Base-by-base conservation (phyloP, 2,329 filamentous ascomycete genomes). In the Aureobasidium uvarum region DNA sequence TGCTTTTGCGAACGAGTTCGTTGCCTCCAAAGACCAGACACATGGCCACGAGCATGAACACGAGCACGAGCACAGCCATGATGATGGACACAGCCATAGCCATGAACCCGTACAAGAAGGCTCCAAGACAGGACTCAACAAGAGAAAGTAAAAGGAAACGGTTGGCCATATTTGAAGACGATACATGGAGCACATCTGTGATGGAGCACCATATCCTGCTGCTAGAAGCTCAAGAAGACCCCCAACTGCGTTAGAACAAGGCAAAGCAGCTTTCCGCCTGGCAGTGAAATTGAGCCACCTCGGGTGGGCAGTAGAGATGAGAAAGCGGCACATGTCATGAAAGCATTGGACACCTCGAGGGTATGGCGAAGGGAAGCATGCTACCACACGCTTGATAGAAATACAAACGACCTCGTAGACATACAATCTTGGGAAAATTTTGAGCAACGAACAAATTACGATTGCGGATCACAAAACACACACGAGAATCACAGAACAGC, bases 1-100 rank as follows among this genome's bases (percentile, higher is more conserved):
- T 46, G 82, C 84, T 65, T 84, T 88, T 71, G 87, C 90, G 67
- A 90, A 96, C 74, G 92, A 98, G 76, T 82, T 82, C 66, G 77
- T 81, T 41, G 67, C 67, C 45, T 39, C 33, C 63, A 71, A 63
- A 52, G 66, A 70, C 20, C 70, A 72, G 31, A 58, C 63, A 39
- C 64, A 70, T 20, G 67, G 68, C 10, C 69, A 72, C 48, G 69
- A 69, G n/a, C 71, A 72, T 46, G 69, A 70, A 14, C 69, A 72
- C 46, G 69, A 69, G 1, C 69, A 71, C 46, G 66, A 67, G 18
- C 70, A 74, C 51, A 68, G 51, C 36, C 36, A 62, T 43, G 54
- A 66, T 18, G 43, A 52, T 11, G 59, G 38, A 28, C 59, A 63
- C 25, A 48, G 43, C n/a, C 62, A 65, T 16, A 65, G 52, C 41